Percentiles rank a stretch among this genome's conserved stretches.
phyloP scores from a whole-genome alignment of 2,329 filamentous ascomycete species.

The Parasarocladium wereldwijsianum region DNA sequence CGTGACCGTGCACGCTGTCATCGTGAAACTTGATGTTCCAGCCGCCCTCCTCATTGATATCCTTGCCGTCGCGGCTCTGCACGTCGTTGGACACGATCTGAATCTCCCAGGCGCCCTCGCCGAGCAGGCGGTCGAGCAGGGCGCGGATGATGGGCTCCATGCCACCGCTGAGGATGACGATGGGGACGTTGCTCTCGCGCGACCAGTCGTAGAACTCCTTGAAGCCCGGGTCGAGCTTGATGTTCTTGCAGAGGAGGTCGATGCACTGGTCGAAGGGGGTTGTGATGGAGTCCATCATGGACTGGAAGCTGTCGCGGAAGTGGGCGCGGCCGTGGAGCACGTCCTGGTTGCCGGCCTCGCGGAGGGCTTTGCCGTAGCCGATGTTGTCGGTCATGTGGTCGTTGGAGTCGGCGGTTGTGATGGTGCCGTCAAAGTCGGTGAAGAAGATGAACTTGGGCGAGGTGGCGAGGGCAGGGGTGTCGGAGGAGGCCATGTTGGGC shows the following conservation, averaged over 20 bases:
- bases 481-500: slow-evolving; percentile 28
- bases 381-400: slow-evolving; percentile 77
- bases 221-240: slow-evolving; percentile 81
- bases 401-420: slow-evolving; percentile 58
- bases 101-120: slow-evolving; percentile 56
- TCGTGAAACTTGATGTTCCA: slow-evolving; percentile 53
- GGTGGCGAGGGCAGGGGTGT: slow-evolving; percentile 44
- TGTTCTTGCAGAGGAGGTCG: slow-evolving; percentile 61
- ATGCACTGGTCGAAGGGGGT: slow-evolving; percentile 74
- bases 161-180: slow-evolving; percentile 81
- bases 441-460: slow-evolving; percentile 93
- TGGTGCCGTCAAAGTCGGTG: slow-evolving; percentile 96
- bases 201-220: slow-evolving; percentile 78
- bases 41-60: slow-evolving; percentile 63
- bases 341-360: slow-evolving; percentile 58
- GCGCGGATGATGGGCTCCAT: slow-evolving; percentile 88
- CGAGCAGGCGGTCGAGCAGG: slow-evolving; percentile 65
- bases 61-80: slow-evolving; percentile 45
- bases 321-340: slow-evolving; percentile 56
- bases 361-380: slow-evolving; percentile 62
- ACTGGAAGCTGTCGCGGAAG: slow-evolving; percentile 77
- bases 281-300: slow-evolving; percentile 82
- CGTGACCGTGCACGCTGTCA: slow-evolving; percentile 67
- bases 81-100: slow-evolving; percentile 87
- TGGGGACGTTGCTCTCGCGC: slow-evolving; percentile 67